Evolutionary conservation across 108 stramenopile genomes (phyloP), one percentile per base, ranked within the genome.

Genomic region (Bacterosira constricta): DNA sequence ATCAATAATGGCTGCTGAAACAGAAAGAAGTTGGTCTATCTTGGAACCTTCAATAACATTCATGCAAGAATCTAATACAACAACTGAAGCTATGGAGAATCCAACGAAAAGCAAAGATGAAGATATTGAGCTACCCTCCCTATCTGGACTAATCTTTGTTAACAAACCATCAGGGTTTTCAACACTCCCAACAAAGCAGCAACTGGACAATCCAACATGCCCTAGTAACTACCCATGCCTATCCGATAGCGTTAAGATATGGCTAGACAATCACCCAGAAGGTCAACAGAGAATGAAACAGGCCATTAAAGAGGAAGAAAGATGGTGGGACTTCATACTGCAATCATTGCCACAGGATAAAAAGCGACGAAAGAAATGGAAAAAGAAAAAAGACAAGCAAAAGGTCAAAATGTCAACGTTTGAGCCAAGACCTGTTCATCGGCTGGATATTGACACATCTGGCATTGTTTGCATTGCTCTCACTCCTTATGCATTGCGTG

Each of bases 361-460:
- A 31, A 49, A 35, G 27, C 44, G 44, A 44, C 39, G 11, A 6
- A 62, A 80, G 53, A 63, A 55, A 57, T 13, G 27, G 35, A 50
- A 50, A 65, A 51, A 18, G 4, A 38, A 42, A 30, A 45, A 59
- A 15, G 44, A 52, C 4, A 65, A 47, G 8, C 73, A 51, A 37
- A 0, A 29, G 37, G 65, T 27, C 23, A 66, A 66, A 42, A 47
- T 5, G 3, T 6, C 39, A 31, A 10, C 63, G 21, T 80, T 75
- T 75, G 67, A 66, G 46, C 80, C 80, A 30, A 57, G 82, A 15
- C 86, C 88, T 15, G 85, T 84, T 41, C 88, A 90, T 75, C 80
- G 89, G 57, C 71, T 90, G 53, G 89, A 90, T 59, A 62, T 72
- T 46, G 89, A 90, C 73, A 90, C 89, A 20, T 72, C 69, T 18